Evolutionary conservation across 1,284 basidiomycete genomes (phyloP).

Genomic region (Malassezia vespertilionis): DNA sequence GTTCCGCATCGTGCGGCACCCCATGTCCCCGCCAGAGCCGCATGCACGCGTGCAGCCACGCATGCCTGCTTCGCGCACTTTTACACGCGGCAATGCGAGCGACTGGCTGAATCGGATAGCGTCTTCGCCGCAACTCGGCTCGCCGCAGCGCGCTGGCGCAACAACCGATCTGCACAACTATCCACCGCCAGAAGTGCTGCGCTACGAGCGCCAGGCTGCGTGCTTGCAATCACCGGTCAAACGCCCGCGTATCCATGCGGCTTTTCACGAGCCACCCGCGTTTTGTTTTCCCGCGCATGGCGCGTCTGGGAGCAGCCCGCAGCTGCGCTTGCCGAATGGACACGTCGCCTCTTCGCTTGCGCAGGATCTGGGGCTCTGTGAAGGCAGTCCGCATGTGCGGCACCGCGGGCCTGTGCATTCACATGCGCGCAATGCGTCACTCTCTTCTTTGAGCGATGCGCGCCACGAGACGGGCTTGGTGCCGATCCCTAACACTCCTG

Average conservation of each 20-base stretch:
- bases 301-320: background rate
- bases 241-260: background rate
- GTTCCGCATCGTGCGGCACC: background rate
- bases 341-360: conserved; percentile 1
- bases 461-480: too few relatives aligned
- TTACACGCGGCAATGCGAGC: background rate
- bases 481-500: too few relatives aligned
- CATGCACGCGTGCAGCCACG: background rate
- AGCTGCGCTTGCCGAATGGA: background rate
- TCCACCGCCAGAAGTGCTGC: conserved; percentile 1
- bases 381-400: background rate
- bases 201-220: background rate
- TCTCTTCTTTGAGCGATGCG: too few relatives aligned
- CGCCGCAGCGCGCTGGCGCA: conserved; percentile 1
- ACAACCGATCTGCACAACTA: conserved; percentile 8
- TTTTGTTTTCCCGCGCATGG: background rate
- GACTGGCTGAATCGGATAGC: conserved; percentile 4
- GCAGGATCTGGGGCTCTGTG: conserved; percentile 1
- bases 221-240: background rate
- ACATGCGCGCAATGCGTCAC: too few relatives aligned
- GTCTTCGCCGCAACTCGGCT: conserved; percentile 9
- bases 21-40: too few relatives aligned
- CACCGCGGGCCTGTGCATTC: too few relatives aligned
- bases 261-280: background rate
- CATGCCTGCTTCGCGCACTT: background rate